Base-by-base conservation (phyloP, 1,284 basidiomycete genomes). In the Boletus holoroseus region DNA sequence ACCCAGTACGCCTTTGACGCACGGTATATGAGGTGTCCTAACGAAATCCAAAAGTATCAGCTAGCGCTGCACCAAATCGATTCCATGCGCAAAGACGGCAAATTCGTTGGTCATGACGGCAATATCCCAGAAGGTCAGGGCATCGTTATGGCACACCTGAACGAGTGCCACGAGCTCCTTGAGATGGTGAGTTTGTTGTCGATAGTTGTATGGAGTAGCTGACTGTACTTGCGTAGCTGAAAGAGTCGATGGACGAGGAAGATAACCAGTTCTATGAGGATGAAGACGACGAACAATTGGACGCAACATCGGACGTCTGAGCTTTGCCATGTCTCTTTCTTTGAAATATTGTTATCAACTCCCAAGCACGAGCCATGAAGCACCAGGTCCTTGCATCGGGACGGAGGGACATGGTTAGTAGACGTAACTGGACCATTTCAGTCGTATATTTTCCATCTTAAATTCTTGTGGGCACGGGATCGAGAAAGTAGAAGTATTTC, bases 1-100 rank as follows among this genome's bases (percentile, higher is more conserved):
- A 99, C 71, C 95, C 95, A 22, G 88, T 90, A 62, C 53, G 85
- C 76, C 45, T 47, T 18, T 27, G 32, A 7, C 12, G 20, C 5
- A 13, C 9, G 3, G 3, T 35, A 31, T 12, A 5, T 6, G 38
- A 49, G 27, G 31, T 34, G 16, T 50, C 34, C 45, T 52, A 15
- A 44, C 32, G 46, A 36, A 18, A 32, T 37, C 32, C 41, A 9
- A 22, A 58, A 91, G 89, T 98, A 98, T 73, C 94, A 96, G 72
- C 78, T 97, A 13, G 94, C 94, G 3, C 75, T 98, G 48, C 90
- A 94, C 70, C 94, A 98, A 73, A 95, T 99, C 60, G 95, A 98
- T 68, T 85, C 83, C 1, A 76, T 97, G 75, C 82, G 94, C 44
- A 88, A 88, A 67, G 94, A 97, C 60, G 94, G 94, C 49, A 93